Base-by-base conservation (phyloP, 2,329 filamentous ascomycete species). In the Tolypocladium inflatum region DNA sequence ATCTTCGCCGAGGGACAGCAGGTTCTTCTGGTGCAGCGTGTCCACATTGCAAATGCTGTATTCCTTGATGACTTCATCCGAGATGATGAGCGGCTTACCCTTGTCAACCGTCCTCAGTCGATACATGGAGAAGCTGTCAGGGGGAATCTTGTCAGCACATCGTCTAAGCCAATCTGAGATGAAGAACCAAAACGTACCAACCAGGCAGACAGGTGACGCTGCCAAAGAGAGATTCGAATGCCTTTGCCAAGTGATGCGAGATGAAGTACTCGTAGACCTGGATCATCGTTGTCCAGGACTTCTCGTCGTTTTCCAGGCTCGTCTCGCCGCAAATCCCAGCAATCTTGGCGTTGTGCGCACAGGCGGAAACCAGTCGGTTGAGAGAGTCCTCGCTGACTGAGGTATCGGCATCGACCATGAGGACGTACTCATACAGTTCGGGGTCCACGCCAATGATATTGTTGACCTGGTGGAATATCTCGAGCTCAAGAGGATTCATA, bases 201-300 rank as follows among this genome's bases (percentile, higher is more conserved):
- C 94, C 94, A 63, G 94, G 94, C 78, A 99, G 86, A 87, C 94
- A 99, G 60, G 94, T 99, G 61, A 99, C 94, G 73, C 91, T 96
- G 70, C 92, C 94, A 69, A 99, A 99, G 60, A 99, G 84, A 60
- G 91, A 97, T 73, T 99, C 94, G 70, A 99, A 99, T 61, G 94
- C 91, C 78, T 99, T 99, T 57, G 94, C 81, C 71, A 99, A 78
- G 74, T 99, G 89, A 80, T 99, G 94, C 37, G 94, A 97, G 70
- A 99, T 99, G 73, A 92, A 99, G 79, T 99, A 99, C 73, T 99
- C 94, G 76, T 99, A 99, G 63, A 99, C 94, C 73, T 99, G 94
- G 68, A 99, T 99, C 94, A 99, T 99, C 15, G 94, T 99, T 90
- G 91, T 96, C 91, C 92, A 97, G 67, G 87, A 92, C 64, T 87